Conservation (phyloP, 345 rosid species). For the Fremontodendron californicum region DNA sequence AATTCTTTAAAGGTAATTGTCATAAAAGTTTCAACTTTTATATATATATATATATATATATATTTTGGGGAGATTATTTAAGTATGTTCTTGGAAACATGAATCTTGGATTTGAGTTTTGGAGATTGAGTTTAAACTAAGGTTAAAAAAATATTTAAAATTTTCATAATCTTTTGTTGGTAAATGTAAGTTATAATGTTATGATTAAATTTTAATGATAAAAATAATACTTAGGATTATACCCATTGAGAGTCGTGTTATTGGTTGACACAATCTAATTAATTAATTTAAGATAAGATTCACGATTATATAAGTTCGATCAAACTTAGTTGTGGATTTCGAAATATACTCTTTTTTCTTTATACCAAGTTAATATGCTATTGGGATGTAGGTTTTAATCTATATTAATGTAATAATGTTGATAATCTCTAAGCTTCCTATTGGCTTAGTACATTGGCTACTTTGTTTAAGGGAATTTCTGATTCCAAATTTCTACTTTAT, state of each 20-base stretch:
- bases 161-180: neutral
- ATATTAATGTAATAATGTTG: neutral
- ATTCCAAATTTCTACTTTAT: too few relatives aligned
- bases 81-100: slow-evolving; percentile 14
- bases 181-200: neutral
- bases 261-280: neutral
- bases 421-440: neutral
- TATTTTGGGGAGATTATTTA: neutral
- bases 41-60: neutral
- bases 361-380: too few relatives aligned
- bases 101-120: neutral
- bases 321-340: slow-evolving; percentile 13
- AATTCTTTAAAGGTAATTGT: neutral
- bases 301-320: neutral
- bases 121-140: neutral
- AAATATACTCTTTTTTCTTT: slow-evolving; percentile 11
- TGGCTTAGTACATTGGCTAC: too few relatives aligned
- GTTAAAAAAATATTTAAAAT: neutral
- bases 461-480: too few relatives aligned
- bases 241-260: neutral
- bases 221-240: neutral
- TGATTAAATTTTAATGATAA: neutral
- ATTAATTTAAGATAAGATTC: slow-evolving; percentile 3
- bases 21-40: neutral
- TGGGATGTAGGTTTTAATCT: neutral